Evolutionary conservation across 1,284 basidiomycete species (phyloP).

Genomic region (Puccinia polysora): DNA sequence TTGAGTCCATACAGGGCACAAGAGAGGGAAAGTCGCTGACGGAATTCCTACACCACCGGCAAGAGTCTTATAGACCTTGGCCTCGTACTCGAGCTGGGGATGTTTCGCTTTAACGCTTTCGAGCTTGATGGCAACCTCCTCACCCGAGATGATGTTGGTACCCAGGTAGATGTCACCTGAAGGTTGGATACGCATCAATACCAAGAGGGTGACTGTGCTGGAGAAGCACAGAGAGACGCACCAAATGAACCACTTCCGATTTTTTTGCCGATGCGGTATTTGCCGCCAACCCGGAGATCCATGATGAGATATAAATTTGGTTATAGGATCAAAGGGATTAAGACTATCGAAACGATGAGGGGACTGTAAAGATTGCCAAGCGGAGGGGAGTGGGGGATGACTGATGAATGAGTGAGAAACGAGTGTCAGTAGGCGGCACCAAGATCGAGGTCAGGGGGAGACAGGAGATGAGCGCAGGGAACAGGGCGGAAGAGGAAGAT

Average conservation of each 20-base stretch:
- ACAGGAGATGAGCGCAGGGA: too few relatives aligned
- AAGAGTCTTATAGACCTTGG: constrained; percentile 54
- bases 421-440: too few relatives aligned
- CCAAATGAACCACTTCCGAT: constrained; percentile 98
- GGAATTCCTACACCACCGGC: constrained; percentile 58
- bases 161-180: constrained; percentile 97
- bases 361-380: too few relatives aligned
- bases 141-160: constrained; percentile 99
- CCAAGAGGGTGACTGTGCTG: constrained; percentile 35
- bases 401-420: too few relatives aligned
- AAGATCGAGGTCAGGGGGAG: too few relatives aligned
- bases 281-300: constrained; percentile 93
- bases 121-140: too few relatives aligned
- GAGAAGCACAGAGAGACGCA: constrained; percentile 56
- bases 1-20: too few relatives aligned
- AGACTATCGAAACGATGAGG: too few relatives aligned
- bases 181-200: constrained; percentile 9
- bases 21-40: constrained; percentile 68
- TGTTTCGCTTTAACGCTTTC: constrained; percentile 99
- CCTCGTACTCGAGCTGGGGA: constrained; percentile 97
- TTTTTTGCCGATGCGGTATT: constrained; percentile 98
- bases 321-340: too few relatives aligned
- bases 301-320: constrained; percentile 54
- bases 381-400: too few relatives aligned
- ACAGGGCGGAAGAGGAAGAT: too few relatives aligned